Conservation (phyloP, 225 moss, liverwort and hornwort genomes). For the Marchantia polymorpha region DNA sequence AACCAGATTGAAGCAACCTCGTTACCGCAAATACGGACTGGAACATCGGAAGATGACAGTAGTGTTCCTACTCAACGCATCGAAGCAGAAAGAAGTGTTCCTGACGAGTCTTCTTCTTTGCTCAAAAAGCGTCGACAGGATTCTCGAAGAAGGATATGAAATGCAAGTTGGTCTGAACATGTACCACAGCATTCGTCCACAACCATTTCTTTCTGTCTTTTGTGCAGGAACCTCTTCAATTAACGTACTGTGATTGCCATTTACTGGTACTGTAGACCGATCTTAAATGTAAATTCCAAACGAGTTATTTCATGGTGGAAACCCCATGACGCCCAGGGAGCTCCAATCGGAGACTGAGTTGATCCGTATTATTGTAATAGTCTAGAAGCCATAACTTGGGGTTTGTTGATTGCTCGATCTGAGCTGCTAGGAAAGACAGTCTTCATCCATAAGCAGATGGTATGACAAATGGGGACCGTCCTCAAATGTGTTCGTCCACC, state of each 20-base stretch:
- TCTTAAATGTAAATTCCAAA: background rate
- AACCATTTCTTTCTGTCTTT: background rate
- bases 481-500: too few relatives aligned
- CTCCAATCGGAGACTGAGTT: too few relatives aligned
- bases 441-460: too few relatives aligned
- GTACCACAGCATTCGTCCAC: background rate
- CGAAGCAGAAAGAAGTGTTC: slow-evolving; percentile 12
- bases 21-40: slow-evolving; percentile 7
- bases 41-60: background rate
- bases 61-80: background rate
- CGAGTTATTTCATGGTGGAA: background rate
- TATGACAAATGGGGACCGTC: too few relatives aligned
- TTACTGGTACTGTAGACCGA: background rate
- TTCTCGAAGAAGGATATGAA: slow-evolving; percentile 42
- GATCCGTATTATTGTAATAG: background rate
- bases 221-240: background rate
- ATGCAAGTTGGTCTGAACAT: background rate
- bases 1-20: slow-evolving; percentile 29
- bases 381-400: background rate
- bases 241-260: too few relatives aligned
- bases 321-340: background rate
- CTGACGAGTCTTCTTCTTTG: slow-evolving; percentile 5
- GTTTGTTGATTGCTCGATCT: background rate
- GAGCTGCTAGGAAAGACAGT: too few relatives aligned
- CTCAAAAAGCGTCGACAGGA: slow-evolving; percentile 26